These are phyloP conservation scores for Neurospora sp. DNA, from an alignment of 495 filamentous ascomycete genomes.

Conservation along the genomic window DNA sequence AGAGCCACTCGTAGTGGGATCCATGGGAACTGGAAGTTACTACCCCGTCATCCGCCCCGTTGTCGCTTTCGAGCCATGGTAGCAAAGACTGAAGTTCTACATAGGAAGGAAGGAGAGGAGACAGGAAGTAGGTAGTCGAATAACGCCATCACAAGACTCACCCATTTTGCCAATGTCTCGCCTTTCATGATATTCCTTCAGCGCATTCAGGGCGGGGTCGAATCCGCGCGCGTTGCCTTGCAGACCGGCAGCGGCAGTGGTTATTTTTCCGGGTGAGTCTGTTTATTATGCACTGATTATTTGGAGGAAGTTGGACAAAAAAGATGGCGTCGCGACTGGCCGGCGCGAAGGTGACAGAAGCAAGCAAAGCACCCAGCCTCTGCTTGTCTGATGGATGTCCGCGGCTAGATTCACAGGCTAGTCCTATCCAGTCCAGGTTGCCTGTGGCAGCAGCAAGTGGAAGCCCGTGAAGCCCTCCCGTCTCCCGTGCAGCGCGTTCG, in stretches of 20 bases:
- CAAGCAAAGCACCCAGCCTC: background rate
- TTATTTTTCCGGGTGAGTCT: background rate
- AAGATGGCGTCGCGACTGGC: background rate
- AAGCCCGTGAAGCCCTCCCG: background rate
- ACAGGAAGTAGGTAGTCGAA: background rate
- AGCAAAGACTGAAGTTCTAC: background rate
- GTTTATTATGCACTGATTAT: background rate
- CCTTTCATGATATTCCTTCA: constrained; percentile 18
- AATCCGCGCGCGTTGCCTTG: background rate
- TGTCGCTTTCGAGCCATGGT: background rate
- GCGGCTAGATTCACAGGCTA: background rate
- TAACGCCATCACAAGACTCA: constrained; percentile 12
- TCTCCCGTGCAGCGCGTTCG: background rate
- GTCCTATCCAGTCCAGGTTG: background rate
- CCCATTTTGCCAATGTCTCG: constrained; percentile 23
- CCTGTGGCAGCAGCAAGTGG: background rate
- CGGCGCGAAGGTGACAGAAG: background rate
- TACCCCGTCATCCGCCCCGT: background rate
- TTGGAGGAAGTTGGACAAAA: background rate
- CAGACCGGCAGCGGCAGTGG: background rate
- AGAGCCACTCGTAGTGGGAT: background rate
- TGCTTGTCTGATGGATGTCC: background rate
- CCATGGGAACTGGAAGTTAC: background rate
- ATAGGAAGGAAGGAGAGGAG: background rate
- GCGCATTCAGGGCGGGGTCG: background rate